Base-by-base conservation (phyloP, 2,329 filamentous ascomycete species). In the Magnaporthiopsis rhizophila region DNA sequence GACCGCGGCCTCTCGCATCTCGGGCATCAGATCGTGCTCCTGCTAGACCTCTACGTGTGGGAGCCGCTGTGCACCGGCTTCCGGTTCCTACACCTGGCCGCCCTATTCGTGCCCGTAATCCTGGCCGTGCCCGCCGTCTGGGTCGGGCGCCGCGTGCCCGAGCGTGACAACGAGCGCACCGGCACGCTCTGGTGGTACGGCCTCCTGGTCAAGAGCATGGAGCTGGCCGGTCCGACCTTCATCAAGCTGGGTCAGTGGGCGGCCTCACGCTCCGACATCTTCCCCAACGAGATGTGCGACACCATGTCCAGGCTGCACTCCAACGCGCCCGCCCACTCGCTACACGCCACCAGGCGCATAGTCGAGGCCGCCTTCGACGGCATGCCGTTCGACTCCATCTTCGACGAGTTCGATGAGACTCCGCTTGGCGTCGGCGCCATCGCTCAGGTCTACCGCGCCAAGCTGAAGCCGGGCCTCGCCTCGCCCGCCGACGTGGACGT, bases 231-330 rank as follows among this genome's bases (percentile, higher is more conserved):
- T 0, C 93, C 95, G 59, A 92, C 95, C 0, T 99, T 99, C 73
- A 99, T 99, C 78, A 99, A 99, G 87, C 86, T 99, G 64, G 95
- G 95, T 21, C 95, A 99, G 87, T 99, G 95, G 95, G 95, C 95
- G 24, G 95, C 95, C 3, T 98, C 95, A 6, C 85, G 95, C 73
- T 91, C 93, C 58, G 95, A 99, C 76, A 97, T 99, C 72, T 99
- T 99, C 73, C 95, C 95, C 1, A 89, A 84, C 28, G 88, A 97
- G 75, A 87, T 99, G 85, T 99, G 95, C 77, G 85, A 85, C 58
- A 87, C 93, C 73, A 95, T 99, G 94, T 96, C 93, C 1, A 90
- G 92, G 67, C 83, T 99, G 59, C 95, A 99, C 77, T 97, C 95
- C 1, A 87, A 98, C 73, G 94, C 95, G 0, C 93, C 94, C 0